Percentiles rank a stretch among this genome's conserved stretches.
Conservation (phyloP, 129 eudicot species). For the carrot (Daucus carota) region DNA sequence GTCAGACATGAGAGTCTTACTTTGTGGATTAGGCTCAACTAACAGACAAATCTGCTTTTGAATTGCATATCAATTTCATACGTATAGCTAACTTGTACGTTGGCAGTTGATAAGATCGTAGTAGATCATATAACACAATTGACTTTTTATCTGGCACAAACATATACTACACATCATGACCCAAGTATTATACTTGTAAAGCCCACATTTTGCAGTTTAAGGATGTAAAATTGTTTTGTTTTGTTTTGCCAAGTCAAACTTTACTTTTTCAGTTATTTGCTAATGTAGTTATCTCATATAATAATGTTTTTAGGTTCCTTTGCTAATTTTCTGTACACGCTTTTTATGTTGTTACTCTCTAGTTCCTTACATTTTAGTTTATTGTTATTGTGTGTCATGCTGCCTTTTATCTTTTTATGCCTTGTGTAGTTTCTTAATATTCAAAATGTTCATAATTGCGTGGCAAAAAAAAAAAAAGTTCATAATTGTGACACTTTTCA, state of each 20-base stretch:
- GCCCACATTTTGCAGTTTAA: not conserved
- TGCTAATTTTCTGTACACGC: not conserved
- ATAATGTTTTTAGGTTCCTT: not conserved
- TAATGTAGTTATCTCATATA: not conserved
- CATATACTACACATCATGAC: not conserved
- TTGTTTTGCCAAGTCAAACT: no score
- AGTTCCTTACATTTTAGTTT: not conserved
- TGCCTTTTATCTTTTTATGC: not conserved
- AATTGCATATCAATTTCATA: not conserved
- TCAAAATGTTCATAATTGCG: no score
- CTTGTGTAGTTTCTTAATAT: not conserved
- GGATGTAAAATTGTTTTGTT: no score
- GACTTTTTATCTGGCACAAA: not conserved
- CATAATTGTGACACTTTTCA: no score
- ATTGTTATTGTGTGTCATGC: not conserved
- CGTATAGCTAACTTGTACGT: not conserved
- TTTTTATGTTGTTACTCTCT: no score
- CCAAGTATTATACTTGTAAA: not conserved
- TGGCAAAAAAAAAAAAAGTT: no score
- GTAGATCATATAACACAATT: not conserved
- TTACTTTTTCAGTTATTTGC: not conserved
- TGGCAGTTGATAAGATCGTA: not conserved
- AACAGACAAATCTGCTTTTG: not conserved
- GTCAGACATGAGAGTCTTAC: not conserved
- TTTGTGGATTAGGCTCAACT: not conserved